These are phyloP conservation scores for Kazachstania martiniae DNA, from an alignment of 805 yeast genomes.

Conservation along the genomic window DNA sequence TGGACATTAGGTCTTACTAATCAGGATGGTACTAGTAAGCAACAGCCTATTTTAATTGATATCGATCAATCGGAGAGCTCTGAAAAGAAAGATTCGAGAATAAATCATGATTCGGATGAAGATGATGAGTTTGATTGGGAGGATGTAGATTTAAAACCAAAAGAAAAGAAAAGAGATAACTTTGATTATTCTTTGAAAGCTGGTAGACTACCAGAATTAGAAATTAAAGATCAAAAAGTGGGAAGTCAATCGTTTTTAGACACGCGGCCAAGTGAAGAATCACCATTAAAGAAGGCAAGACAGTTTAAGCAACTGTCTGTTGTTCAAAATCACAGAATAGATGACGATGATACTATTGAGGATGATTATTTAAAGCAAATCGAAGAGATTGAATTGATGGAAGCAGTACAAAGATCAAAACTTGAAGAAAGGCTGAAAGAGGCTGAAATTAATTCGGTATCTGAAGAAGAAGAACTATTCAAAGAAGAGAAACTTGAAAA, in stretches of 20 bases:
- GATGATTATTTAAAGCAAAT: constrained; percentile 19
- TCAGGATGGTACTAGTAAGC: constrained; percentile 30
- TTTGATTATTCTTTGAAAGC: constrained; percentile 35
- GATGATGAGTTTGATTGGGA: constrained; percentile 53
- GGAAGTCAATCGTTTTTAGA: constrained; percentile 26
- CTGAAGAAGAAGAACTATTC: constrained; percentile 4
- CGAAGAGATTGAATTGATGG: constrained; percentile 29
- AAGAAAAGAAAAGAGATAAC: constrained; percentile 10
- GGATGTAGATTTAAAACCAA: constrained; percentile 41
- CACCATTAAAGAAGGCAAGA: constrained; percentile 10
- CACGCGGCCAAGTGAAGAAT: constrained; percentile 13
- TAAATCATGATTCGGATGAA: constrained; percentile 24
- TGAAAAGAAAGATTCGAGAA: constrained; percentile 9
- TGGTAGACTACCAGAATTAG: constrained; percentile 29
- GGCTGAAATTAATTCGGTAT: too few species aligned
- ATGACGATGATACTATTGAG: constrained; percentile 12
- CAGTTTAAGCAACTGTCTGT: too few species aligned
- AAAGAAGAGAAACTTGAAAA: constrained; percentile 1
- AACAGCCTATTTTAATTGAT: constrained; percentile 43
- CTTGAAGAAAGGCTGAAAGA: too few species aligned
- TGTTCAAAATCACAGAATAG: constrained; percentile 9
- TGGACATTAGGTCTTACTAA: constrained; percentile 63
- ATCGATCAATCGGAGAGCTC: constrained; percentile 27
- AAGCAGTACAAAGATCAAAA: constrained; percentile 26
- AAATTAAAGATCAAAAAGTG: constrained; percentile 7